These are phyloP conservation scores for Nigrospora sphaerica DNA, from an alignment of 2,329 filamentous ascomycete genomes.

Conservation along the genomic window DNA sequence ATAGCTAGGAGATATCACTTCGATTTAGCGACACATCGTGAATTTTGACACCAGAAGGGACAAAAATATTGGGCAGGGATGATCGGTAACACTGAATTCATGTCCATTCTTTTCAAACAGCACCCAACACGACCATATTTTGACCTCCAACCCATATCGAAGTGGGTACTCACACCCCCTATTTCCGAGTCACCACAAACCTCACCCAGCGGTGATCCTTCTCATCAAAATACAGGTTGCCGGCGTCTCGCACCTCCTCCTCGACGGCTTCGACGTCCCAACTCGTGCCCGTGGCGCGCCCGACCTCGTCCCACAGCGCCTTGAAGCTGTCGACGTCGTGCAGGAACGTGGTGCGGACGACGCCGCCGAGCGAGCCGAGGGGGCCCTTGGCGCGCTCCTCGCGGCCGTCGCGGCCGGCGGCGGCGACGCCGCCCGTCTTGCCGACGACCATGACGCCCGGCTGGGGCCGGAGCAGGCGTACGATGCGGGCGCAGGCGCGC, in stretches of 20 bases:
- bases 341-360: slow-evolving; percentile 1
- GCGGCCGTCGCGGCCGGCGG: neutral
- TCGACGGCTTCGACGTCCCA: neutral
- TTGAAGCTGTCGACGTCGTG: neutral
- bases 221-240: neutral
- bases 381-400: neutral
- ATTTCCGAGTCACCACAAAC: neutral
- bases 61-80: too few relatives aligned
- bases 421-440: neutral
- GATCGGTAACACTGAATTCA: too few relatives aligned
- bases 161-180: too few relatives aligned
- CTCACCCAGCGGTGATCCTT: neutral
- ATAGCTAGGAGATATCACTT: too few relatives aligned
- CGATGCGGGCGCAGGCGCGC: neutral
- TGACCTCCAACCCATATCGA: too few relatives aligned
- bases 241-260: neutral
- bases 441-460: neutral
- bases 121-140: too few relatives aligned
- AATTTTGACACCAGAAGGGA: too few relatives aligned
- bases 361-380: neutral
- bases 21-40: too few relatives aligned
- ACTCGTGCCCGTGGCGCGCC: neutral
- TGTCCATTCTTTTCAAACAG: too few relatives aligned
- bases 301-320: slow-evolving; percentile 1
- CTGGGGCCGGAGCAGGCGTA: neutral